Conservation (phyloP, 176 grass and related monocot species). For the Avena eriantha region DNA sequence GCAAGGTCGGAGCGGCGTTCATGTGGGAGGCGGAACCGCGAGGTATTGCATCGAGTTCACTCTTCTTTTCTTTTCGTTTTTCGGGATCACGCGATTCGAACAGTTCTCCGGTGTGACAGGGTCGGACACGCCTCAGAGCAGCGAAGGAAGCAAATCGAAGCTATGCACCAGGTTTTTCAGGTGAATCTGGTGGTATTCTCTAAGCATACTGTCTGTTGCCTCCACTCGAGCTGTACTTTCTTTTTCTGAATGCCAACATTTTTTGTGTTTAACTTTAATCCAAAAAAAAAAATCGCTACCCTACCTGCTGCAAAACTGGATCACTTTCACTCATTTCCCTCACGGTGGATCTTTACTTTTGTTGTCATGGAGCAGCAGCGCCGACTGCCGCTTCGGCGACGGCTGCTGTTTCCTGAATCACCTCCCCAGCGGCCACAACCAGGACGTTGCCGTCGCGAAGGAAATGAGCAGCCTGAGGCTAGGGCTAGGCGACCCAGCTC, state of each 20-base stretch:
- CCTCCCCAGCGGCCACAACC: slow-evolving; percentile 56
- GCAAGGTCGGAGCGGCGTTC: not conserved
- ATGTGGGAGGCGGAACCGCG: not conserved
- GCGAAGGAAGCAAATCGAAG: not conserved
- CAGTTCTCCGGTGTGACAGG: not conserved
- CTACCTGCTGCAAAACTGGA: not conserved
- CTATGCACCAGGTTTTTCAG: slow-evolving; percentile 21
- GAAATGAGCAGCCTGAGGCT: slow-evolving; percentile 70
- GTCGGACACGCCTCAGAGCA: not conserved
- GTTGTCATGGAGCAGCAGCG: slow-evolving; percentile 49
- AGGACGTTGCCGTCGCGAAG: slow-evolving; percentile 55
- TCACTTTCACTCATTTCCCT: not conserved
- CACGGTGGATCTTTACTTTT: not conserved
- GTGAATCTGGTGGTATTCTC: not conserved
- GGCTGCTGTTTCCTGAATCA: slow-evolving; percentile 76
- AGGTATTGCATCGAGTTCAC: not conserved
- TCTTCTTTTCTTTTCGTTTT: not conserved
- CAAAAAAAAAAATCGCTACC: too few relatives aligned
- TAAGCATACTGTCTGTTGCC: not conserved
- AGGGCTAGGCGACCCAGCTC: slow-evolving; percentile 24
- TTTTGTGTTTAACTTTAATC: too few relatives aligned
- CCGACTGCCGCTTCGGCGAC: slow-evolving; percentile 82
- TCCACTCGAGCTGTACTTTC: not conserved
- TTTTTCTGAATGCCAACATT: too few relatives aligned
- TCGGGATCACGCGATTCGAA: not conserved